Conservation (phyloP, 371 early-diverging fungal species). For the Vairimorpha necatrix region DNA sequence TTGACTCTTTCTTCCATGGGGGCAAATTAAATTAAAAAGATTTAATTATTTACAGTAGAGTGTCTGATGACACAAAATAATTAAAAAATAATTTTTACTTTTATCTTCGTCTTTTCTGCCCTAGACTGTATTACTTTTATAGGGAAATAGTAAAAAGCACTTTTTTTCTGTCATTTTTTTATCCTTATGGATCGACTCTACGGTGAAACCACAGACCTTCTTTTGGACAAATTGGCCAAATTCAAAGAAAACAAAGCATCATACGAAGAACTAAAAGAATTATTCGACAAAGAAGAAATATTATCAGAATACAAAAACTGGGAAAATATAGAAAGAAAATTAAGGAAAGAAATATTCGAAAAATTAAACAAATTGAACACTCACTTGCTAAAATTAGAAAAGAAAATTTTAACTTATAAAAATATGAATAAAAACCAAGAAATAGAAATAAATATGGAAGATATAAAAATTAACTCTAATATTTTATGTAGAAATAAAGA, state of each 20-base stretch:
- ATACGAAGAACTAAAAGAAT: slow-evolving; percentile 12
- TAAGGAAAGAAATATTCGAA: slow-evolving; percentile 5
- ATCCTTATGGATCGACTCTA: slow-evolving; percentile 27
- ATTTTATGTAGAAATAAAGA: slow-evolving; percentile 19
- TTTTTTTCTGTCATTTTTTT: no score
- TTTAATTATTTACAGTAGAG: no score
- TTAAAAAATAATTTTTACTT: no score
- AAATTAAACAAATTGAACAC: slow-evolving; percentile 8
- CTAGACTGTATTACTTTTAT: no score
- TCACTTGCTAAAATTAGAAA: slow-evolving; percentile 10
- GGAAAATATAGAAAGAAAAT: slow-evolving; percentile 2
- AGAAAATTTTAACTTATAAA: slow-evolving; percentile 7
- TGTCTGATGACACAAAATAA: no score
- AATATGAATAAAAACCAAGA: not conserved
- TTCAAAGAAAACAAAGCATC: slow-evolving; percentile 2
- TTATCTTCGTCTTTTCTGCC: no score
- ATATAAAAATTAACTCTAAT: not conserved
- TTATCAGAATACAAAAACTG: not conserved
- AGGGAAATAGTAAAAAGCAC: no score
- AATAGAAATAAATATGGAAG: slow-evolving; percentile 20
- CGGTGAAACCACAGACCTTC: slow-evolving; percentile 18
- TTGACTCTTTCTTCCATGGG: slow-evolving; percentile 18
- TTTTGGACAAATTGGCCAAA: not conserved
- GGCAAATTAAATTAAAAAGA: no score
- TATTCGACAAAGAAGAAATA: slow-evolving; percentile 14